Evolutionary conservation across 441 rosid genomes (phyloP), one percentile per base, ranked within the genome.

Genomic region (Erodium texanum): DNA sequence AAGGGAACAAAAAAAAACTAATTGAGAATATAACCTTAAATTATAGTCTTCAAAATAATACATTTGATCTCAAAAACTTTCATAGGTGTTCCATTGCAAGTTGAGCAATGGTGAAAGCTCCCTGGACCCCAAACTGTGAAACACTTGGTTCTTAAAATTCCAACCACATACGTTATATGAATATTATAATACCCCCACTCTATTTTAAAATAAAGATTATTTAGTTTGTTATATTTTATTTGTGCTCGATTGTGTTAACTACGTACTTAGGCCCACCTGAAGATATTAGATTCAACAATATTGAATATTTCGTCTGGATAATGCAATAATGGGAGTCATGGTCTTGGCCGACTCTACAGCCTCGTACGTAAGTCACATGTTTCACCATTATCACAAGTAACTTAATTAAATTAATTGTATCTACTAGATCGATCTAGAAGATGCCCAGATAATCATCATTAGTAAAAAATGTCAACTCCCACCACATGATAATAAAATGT

Each of bases 301-400:
- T 3, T 32, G 6, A 32, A 32, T 32, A 32, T 32, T 32, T 32
- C 6, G 36, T 32, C 36, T 11, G 50, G 50, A 43, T 43, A 43
- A 50, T 50, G 56, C 20, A 50, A 50, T 50, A 50, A 50, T 50
- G 20, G 56, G 19, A 50, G 56, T 16, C 19, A 50, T 2, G 18
- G 56, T 15, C 18, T 50, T 50, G 19, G 18, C 56, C 56, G 12
- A 43, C 50, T 15, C 7, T 1, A 50, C 20, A 50, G 56, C 56
- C 56, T 50, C 56, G 56, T 50, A 50, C 56, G 19, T 50, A 50
- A 50, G 56, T 50, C 56, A 50, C 56, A 14, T 50, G 56, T 50
- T 50, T 50, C 20, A 5, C 56, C 7, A 50, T 50, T n/a, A 43
- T 43, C 50, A 43, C 50, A 1, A 43, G 50, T 50, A 50, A 15